Evolutionary conservation across 1,139 yeast species (phyloP), one percentile per base, ranked within the genome.

Genomic region (Candida glucosophila): DNA sequence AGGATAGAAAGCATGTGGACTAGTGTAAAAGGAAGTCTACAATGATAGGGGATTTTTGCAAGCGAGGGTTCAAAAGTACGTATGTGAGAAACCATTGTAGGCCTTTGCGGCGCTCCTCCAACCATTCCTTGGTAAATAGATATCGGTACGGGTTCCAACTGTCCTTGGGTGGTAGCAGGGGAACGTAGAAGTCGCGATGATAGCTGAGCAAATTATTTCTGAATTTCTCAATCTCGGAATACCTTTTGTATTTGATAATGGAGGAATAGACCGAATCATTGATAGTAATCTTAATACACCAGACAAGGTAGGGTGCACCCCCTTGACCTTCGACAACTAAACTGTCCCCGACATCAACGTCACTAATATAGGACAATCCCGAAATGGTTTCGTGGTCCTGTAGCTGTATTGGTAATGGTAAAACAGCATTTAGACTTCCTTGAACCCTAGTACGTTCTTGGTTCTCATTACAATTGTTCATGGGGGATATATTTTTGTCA

Each of bases 81-180:
- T 77, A 74, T 34, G 73, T 70, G 41, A 79, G 44, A 49, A 83
- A 82, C 67, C 77, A 82, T 42, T 81, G 92, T 12, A 82, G 54
- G 0, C 90, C 85, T 28, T 67, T 63, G 8, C 86, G 52, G 22
- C 95, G 52, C 16, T 58, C 58, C 33, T 70, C 79, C 19, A 82
- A 47, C 65, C 86, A 82, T 19, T 35, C 40, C 15, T 36, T 47
- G 5, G 59, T 47, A 36, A 64, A 55, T 26, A 74, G 55, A 35
- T 75, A 48, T 35, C 76, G 55, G 26, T 67, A 65, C 19, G 72
- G 35, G 22, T 66, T 53, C 26, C 74, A 45, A 18, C 36, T 44
- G 38, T 62, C 71, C 41, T 79, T 80, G 0, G 83, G 77, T 0
- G 95, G 95, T 17, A 82, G 50, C 14, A 42, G 52, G 2, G 88